phyloP scores from a whole-genome alignment of 2,329 filamentous ascomycete genomes.

The Xylaria sp. region DNA sequence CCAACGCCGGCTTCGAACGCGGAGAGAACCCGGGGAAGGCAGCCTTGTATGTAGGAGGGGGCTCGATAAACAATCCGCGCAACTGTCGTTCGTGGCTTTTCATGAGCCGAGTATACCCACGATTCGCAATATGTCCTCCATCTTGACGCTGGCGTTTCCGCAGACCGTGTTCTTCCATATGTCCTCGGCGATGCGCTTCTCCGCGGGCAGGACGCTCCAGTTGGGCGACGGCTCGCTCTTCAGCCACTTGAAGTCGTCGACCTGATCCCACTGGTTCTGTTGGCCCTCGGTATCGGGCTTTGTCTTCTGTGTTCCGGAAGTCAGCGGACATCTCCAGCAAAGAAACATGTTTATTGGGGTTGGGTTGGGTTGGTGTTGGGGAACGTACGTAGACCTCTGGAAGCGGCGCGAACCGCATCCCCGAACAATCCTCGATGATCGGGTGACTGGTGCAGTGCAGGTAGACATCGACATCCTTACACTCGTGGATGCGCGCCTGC shows the following conservation, averaged over 20 bases:
- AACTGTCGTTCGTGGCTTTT: neutral
- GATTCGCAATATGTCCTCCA: constrained; percentile 66
- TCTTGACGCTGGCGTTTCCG: constrained; percentile 62
- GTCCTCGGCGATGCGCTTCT: constrained; percentile 59
- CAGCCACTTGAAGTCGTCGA: constrained; percentile 98
- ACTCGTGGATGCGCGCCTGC: constrained; percentile 95
- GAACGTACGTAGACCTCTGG: constrained; percentile 69
- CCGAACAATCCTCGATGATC: constrained; percentile 87
- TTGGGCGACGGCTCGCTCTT: constrained; percentile 85
- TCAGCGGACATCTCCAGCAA: constrained; percentile 1
- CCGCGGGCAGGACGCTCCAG: constrained; percentile 71
- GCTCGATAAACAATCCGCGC: too few relatives aligned
- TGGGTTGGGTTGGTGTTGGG: neutral
- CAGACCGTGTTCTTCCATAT: constrained; percentile 72
- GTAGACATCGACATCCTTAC: constrained; percentile 79
- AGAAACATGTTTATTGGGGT: neutral
- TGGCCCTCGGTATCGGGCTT: constrained; percentile 35
- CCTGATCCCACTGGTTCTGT: constrained; percentile 80
- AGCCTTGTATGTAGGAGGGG: too few relatives aligned
- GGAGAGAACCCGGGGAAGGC: too few relatives aligned
- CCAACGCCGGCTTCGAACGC: too few relatives aligned
- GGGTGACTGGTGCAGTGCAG: constrained; percentile 80
- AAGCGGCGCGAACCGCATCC: constrained; percentile 77
- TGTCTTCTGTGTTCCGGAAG: constrained; percentile 30
- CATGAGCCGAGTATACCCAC: constrained; percentile 43